Base-by-base conservation (phyloP, 306 rosid genomes). In the Betula pendula region DNA sequence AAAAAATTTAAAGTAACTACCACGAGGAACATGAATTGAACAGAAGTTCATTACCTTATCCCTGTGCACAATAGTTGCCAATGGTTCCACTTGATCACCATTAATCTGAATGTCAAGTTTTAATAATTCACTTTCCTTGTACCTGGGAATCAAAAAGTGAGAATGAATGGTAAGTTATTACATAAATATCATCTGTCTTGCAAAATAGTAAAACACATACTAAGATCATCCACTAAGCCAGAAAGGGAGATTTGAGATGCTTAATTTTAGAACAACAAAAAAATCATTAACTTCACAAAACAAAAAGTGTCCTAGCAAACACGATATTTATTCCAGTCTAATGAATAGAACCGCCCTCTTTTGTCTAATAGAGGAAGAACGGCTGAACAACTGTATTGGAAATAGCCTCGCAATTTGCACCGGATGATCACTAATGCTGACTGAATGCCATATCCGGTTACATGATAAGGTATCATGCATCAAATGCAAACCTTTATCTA, bases 41-140 rank as follows among this genome's bases (percentile, higher is more conserved):
- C 22, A 67, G 71, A 22, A 44, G 12, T 16, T 47, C 53, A 49
- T 76, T 82, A 92, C 97, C 93, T 94, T 92, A 74, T 94, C 91
- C 71, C 63, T 89, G 86, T 94, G 98, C 56, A 94, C 96, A 78
- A 92, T 94, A 22, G 96, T 91, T 27, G 97, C 76, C 87, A 94
- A 81, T 29, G 97, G 98, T 83, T 94, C 98, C 79, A 94, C 97
- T 45, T 27, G 80, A 52, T 92, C 97, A 52, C 98, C 94, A 77
- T 90, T 92, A 44, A 92, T 94, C 82, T 84, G 90, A 79, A 94
- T 89, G 84, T 94, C 98, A 81, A 94, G 97, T 89, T 86, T 91
- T 79, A 89, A 67, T 38, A 92, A 82, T 53, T 92, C 92, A 75
- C 91, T 89, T 90, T 90, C 96, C 50, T 68, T 79, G 88, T 92